phyloP scores from a whole-genome alignment of 345 rosid genomes.

The Theobroma cacao region DNA sequence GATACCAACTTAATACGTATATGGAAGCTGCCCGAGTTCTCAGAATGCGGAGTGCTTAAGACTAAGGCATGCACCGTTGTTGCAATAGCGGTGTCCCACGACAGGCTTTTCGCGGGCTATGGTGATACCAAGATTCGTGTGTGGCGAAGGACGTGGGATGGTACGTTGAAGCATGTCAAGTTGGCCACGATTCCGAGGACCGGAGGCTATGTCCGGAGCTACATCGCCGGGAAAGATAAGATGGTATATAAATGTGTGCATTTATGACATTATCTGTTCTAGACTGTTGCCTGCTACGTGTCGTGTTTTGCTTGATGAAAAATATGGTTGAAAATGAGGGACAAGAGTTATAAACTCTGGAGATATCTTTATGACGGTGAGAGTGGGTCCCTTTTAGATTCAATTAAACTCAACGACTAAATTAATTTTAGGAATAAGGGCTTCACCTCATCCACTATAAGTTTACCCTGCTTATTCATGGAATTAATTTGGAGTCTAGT shows the following conservation, averaged over 20 bases:
- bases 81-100: constrained; percentile 34
- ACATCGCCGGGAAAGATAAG: constrained; percentile 43
- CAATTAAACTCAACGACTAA: constrained; percentile 2
- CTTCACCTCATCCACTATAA: neutral
- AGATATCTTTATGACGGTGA: no score
- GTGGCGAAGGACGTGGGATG: constrained; percentile 50
- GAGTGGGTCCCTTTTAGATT: neutral
- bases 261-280: neutral
- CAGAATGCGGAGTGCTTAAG: constrained; percentile 46
- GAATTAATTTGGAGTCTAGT: neutral
- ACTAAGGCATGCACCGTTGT: constrained; percentile 38
- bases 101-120: constrained; percentile 46
- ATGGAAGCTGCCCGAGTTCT: constrained; percentile 51
- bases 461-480: neutral
- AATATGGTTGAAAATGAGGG: neutral
- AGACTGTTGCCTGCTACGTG: no score
- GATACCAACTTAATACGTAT: constrained; percentile 38
- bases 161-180: constrained; percentile 37
- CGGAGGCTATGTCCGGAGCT: constrained; percentile 40
- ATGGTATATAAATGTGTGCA: constrained; percentile 27
- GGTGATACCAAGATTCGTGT: constrained; percentile 47
- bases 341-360: no score
- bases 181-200: constrained; percentile 40
- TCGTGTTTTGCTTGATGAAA: neutral
- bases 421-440: neutral